phyloP scores from a whole-genome alignment of 768 basidiomycete genomes.

The Hypholoma fasciculare region DNA sequence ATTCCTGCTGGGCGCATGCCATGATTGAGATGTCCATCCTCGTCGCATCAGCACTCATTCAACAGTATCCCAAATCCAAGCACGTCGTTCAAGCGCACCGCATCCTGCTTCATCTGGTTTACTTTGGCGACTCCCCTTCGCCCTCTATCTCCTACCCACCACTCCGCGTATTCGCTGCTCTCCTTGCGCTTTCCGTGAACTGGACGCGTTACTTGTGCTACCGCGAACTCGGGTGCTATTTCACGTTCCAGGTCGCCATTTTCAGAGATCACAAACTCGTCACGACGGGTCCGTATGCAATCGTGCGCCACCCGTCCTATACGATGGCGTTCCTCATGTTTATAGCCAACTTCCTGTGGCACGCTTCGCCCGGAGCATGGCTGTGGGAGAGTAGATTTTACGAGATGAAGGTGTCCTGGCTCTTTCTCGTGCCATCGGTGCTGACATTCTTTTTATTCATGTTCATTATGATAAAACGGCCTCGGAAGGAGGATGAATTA shows the following conservation, averaged over 20 bases:
- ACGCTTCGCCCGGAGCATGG: conserved; percentile 7
- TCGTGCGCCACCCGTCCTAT: conserved; percentile 36
- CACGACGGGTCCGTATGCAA: conserved; percentile 29
- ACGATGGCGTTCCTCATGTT: conserved; percentile 3
- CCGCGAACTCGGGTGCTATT: conserved; percentile 32
- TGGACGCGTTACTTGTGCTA: conserved; percentile 36
- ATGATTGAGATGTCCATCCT: too few species aligned
- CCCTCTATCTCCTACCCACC: neutral
- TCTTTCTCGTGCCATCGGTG: neutral
- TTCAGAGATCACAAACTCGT: conserved; percentile 24
- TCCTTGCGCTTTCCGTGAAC: neutral
- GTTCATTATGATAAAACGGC: neutral
- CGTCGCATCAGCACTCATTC: too few species aligned
- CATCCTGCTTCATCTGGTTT: too few species aligned
- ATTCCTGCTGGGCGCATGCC: too few species aligned
- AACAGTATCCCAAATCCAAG: too few species aligned
- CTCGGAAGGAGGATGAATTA: conserved; percentile 1
- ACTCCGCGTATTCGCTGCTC: neutral
- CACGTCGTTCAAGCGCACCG: too few species aligned
- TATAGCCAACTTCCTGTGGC: conserved; percentile 1
- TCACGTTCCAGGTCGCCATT: conserved; percentile 40
- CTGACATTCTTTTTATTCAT: neutral
- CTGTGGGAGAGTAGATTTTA: conserved; percentile 1
- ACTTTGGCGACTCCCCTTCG: neutral
- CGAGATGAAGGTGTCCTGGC: neutral